These are phyloP conservation scores for Microcera coccophila DNA, from an alignment of 2,329 filamentous ascomycete species.

Conservation along the genomic window DNA sequence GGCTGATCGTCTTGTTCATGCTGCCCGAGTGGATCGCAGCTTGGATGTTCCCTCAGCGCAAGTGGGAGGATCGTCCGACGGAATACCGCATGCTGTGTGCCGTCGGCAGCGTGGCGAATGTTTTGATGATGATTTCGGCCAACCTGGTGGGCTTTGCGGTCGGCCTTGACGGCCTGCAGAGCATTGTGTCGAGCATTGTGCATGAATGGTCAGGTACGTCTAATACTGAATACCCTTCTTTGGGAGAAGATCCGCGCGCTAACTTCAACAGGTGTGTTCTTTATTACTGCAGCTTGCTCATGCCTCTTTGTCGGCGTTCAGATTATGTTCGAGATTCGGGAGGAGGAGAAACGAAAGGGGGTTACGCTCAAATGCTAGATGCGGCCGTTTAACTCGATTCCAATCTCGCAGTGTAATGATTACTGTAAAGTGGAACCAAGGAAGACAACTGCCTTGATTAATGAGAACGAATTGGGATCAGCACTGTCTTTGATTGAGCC, in stretches of 20 bases:
- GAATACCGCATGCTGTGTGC: conserved; percentile 77
- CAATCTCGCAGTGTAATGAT: no score
- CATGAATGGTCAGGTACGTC: conserved; percentile 64
- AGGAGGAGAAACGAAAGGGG: conserved; percentile 77
- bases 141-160: conserved; percentile 95
- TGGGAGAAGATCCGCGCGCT: conserved; percentile 10
- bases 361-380: conserved; percentile 75
- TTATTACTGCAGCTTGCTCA: conserved; percentile 66
- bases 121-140: conserved; percentile 92
- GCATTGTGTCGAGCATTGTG: conserved; percentile 70
- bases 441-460: no score
- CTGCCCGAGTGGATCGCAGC: conserved; percentile 76
- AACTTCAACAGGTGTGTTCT: conserved; percentile 57
- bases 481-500: no score
- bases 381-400: no score
- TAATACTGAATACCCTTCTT: background rate
- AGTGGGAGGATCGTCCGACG: conserved; percentile 67
- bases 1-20: conserved; percentile 92
- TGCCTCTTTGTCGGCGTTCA: conserved; percentile 81
- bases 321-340: conserved; percentile 93
- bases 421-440: no score
- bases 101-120: conserved; percentile 74
- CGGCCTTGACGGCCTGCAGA: conserved; percentile 80
- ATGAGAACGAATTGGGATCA: no score
- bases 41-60: conserved; percentile 66